phyloP scores from a whole-genome alignment of 169 alveolate species.

The Plasmodium yoelii region DNA sequence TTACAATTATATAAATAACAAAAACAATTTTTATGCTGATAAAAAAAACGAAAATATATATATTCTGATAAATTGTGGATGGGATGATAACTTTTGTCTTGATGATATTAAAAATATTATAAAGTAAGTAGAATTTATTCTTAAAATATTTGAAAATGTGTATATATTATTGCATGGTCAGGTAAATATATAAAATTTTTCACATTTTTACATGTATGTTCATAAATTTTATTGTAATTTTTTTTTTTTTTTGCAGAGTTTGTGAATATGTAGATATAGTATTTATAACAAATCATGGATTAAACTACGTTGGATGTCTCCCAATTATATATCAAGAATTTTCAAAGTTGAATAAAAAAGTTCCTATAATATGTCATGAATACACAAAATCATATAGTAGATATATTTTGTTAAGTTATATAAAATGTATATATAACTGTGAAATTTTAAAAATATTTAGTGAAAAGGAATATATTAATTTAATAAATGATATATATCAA shows the following conservation, averaged over 20 bases:
- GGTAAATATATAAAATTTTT: background rate
- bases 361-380: constrained; percentile 64
- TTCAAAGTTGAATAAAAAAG: constrained; percentile 18
- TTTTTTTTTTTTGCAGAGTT: constrained; percentile 21
- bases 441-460: constrained; percentile 23
- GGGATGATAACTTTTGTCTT: constrained; percentile 71
- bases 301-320: constrained; percentile 48
- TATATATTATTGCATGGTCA: background rate
- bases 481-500: constrained; percentile 41
- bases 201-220: background rate
- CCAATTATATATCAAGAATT: constrained; percentile 44
- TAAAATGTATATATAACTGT: constrained; percentile 41
- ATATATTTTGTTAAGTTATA: constrained; percentile 53
- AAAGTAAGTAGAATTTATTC: constrained; percentile 16
- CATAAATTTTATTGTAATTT: background rate
- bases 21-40: constrained; percentile 54
- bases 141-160: background rate
- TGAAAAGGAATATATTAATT: constrained; percentile 46
- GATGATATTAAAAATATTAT: constrained; percentile 43
- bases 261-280: constrained; percentile 52
- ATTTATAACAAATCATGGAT: constrained; percentile 42
- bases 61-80: constrained; percentile 71
- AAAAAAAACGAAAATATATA: constrained; percentile 57
- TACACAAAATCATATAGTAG: constrained; percentile 50
- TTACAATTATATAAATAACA: constrained; percentile 71